Percentiles rank a stretch among this genome's conserved stretches.
Conservation (phyloP, 192 early-diverging fungal species). For the Entomortierella chlamydospora region DNA sequence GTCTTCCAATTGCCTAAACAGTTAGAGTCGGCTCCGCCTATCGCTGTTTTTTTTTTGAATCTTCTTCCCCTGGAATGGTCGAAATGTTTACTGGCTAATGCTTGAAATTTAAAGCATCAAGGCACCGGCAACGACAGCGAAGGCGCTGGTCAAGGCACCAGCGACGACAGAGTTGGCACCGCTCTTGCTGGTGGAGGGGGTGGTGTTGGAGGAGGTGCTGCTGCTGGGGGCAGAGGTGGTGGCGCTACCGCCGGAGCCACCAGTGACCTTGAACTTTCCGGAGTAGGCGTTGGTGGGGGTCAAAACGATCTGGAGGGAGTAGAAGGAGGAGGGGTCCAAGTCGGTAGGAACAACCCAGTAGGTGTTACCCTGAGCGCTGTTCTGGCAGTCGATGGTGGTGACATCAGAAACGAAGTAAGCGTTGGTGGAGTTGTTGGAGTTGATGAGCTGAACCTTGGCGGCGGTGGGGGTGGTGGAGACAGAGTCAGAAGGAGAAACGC, state of each 20-base stretch:
- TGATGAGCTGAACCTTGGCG: slow-evolving; percentile 35
- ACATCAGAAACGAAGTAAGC: slow-evolving; percentile 14
- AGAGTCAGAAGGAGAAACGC: slow-evolving; percentile 5
- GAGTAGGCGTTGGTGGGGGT: slow-evolving; percentile 11
- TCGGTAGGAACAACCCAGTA: slow-evolving; percentile 25
- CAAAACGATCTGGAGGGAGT: slow-evolving; percentile 35
- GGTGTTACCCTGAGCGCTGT: slow-evolving; percentile 7
- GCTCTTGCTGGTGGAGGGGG: not conserved
- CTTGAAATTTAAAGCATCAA: slow-evolving; percentile 16
- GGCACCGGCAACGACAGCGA: slow-evolving; percentile 13
- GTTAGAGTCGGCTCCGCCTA: too few relatives aligned
- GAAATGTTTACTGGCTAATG: too few relatives aligned
- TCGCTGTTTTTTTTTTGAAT: too few relatives aligned
- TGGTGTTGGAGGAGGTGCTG: not conserved
- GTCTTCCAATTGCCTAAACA: too few relatives aligned
- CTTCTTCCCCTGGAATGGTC: not conserved
- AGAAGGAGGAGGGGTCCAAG: not conserved
- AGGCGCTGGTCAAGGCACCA: slow-evolving; percentile 1
- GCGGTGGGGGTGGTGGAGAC: slow-evolving; percentile 6
- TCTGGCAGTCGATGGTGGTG: slow-evolving; percentile 28
- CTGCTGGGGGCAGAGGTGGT: not conserved
- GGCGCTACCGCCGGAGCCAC: not conserved
- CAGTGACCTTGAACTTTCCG: slow-evolving; percentile 29
- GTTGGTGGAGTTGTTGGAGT: slow-evolving; percentile 27
- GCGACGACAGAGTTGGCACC: slow-evolving; percentile 3